Percentiles rank a stretch among this genome's conserved stretches.
phyloP scores from a whole-genome alignment of 768 basidiomycete genomes.

The Amanita pseudoporphyria region DNA sequence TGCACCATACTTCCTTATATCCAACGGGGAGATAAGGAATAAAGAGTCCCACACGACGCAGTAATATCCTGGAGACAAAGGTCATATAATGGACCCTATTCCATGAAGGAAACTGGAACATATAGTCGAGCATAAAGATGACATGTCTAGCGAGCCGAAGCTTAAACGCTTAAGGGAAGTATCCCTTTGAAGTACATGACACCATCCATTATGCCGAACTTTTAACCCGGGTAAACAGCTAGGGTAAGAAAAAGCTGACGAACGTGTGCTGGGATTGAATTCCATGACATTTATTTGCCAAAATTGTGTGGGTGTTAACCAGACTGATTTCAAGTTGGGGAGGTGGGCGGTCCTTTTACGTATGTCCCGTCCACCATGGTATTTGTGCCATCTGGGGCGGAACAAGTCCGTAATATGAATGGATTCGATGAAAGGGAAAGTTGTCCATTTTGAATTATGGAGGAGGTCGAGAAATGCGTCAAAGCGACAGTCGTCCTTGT shows the following conservation, averaged over 20 bases:
- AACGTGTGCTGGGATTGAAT: background rate
- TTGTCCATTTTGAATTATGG: background rate
- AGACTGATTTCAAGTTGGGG: background rate
- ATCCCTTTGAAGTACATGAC: background rate
- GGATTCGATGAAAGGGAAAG: background rate
- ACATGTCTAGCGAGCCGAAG: background rate
- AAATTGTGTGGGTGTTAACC: background rate
- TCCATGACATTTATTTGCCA: slow-evolving; percentile 1
- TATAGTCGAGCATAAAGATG: too few relatives aligned
- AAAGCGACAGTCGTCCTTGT: background rate
- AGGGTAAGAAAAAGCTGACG: background rate
- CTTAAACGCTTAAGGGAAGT: background rate
- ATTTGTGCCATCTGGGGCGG: background rate
- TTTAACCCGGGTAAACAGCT: background rate
- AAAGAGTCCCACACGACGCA: background rate
- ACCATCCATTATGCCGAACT: background rate
- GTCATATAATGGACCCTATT: background rate
- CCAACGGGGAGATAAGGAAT: background rate
- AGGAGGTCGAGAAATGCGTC: background rate
- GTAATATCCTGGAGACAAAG: background rate
- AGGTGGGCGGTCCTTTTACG: background rate
- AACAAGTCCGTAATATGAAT: background rate
- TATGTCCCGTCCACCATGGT: background rate
- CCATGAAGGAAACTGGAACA: background rate
- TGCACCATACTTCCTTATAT: background rate